These are phyloP conservation scores for Simplicillium sp. DNA, from an alignment of 2,329 filamentous ascomycete genomes.

Conservation along the genomic window DNA sequence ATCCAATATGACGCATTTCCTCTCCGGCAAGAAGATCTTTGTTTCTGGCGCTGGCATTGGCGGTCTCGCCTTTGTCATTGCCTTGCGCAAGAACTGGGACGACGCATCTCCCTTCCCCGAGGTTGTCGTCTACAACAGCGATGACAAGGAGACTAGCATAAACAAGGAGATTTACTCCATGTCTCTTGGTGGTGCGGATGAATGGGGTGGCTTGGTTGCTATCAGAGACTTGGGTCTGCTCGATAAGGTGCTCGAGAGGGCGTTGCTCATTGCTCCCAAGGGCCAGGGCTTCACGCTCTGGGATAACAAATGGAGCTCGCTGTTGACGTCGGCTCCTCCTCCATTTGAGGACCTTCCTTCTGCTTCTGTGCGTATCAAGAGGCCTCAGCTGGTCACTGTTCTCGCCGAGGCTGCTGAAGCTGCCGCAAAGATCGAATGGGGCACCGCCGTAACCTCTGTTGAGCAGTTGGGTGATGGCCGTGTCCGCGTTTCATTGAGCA, in stretches of 20 bases:
- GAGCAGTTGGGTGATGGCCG: slow-evolving; percentile 1
- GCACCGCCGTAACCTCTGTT: slow-evolving; percentile 1
- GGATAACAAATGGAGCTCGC: slow-evolving; percentile 17
- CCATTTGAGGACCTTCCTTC: slow-evolving; percentile 14
- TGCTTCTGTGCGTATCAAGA: slow-evolving; percentile 16
- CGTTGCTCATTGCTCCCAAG: slow-evolving; percentile 12
- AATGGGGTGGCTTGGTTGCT: slow-evolving; percentile 19
- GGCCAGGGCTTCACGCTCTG: slow-evolving; percentile 20
- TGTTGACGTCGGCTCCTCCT: slow-evolving; percentile 15
- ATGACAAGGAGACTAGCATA: slow-evolving; percentile 14
- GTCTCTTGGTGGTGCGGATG: slow-evolving; percentile 18
- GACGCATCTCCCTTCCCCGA: slow-evolving; percentile 14
- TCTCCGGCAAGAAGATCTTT: slow-evolving; percentile 25
- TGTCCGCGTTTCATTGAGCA: slow-evolving; percentile 2
- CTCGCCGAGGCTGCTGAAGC: slow-evolving; percentile 15
- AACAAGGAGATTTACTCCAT: slow-evolving; percentile 22
- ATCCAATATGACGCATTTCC: slow-evolving; percentile 7
- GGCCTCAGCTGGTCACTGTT: slow-evolving; percentile 16
- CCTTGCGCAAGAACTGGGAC: slow-evolving; percentile 24
- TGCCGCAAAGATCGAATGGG: slow-evolving; percentile 2
- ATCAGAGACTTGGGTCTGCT: slow-evolving; percentile 23
- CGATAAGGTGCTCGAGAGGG: slow-evolving; percentile 15
- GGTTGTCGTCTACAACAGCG: slow-evolving; percentile 26
- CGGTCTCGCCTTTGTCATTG: slow-evolving; percentile 25
- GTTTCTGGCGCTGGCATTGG: slow-evolving; percentile 28